Evolutionary conservation across 768 basidiomycete species (phyloP), one percentile per base, ranked within the genome.

Genomic region (Lactarius akahatsu): DNA sequence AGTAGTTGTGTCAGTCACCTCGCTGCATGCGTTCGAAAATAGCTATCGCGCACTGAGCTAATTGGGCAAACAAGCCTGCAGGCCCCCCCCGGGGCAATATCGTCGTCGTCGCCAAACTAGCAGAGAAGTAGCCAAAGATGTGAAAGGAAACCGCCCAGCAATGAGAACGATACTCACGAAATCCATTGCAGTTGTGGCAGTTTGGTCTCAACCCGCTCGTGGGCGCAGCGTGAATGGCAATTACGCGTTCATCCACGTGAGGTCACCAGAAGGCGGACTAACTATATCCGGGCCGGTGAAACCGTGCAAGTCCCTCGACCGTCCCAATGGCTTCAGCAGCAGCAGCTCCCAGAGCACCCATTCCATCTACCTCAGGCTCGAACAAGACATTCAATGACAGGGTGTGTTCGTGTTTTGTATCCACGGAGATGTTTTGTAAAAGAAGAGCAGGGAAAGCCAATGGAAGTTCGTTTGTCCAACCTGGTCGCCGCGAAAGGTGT

Each of bases 401-500:
- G 84, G 92, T 87, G 70, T 45, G 73, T 23, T 43, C 4, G 3
- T 15, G 23, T 43, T 41, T 63, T 30, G 28, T 32, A 57, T 58
- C n/a, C 59, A 40, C 43, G 41, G 56, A 56, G 50, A 52, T 63
- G 32, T 60, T 58, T 62, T 59, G 59, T 70, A 71, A 73, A 78
- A 77, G 57, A 69, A 68, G 73, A 74, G 75, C 71, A 97, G 93
- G 92, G 94, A 69, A 98, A 99, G 79, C 95, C 96, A 20, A 98
- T 96, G 90, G 96, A 99, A 78, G 88, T 98, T 70, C 89, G 96
- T 70, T 80, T 96, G 78, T 96, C 94, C 59, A 99, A 98, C 77
- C 88, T 99, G 92, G 89, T 96, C 68, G 96, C 96, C 52, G 96
- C 96, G 30, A 98, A 98, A 83, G 93, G 93, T 89, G 60, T n/a